Evolutionary conservation across 208 protist species (phyloP).

Genomic region (Novymonas esmeraldas): DNA sequence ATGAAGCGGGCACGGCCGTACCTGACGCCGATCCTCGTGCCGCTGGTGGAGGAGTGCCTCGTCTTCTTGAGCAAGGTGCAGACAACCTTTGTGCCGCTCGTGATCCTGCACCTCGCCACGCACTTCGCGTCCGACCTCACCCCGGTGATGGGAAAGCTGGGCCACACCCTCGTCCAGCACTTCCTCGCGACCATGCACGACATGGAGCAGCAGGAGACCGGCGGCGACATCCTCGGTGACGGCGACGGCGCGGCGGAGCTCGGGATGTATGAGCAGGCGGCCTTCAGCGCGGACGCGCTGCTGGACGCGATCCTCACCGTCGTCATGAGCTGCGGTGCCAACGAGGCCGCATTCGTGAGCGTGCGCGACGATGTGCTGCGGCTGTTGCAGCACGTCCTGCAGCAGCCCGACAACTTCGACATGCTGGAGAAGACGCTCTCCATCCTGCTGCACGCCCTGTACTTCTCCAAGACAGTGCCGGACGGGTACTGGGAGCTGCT

Average conservation of each 20-base stretch:
- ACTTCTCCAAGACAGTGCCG: constrained; percentile 73
- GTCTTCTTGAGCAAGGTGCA: constrained; percentile 80
- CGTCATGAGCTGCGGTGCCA: constrained; percentile 56
- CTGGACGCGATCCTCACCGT: constrained; percentile 82
- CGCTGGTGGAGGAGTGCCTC: constrained; percentile 87
- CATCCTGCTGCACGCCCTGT: constrained; percentile 71
- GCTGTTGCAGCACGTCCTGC: constrained; percentile 56
- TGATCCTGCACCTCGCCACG: constrained; percentile 81
- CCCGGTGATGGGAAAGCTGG: constrained; percentile 72
- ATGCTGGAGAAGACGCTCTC: constrained; percentile 83
- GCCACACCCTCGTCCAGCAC: constrained; percentile 70
- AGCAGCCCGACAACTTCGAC: constrained; percentile 77
- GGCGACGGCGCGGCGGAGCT: constrained; percentile 16
- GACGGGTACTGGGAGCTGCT: constrained; percentile 70
- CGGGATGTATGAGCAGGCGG: constrained; percentile 52
- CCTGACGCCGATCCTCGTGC: constrained; percentile 65
- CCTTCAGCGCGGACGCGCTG: constrained; percentile 74
- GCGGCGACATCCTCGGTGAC: constrained; percentile 2
- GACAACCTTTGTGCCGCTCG: constrained; percentile 83
- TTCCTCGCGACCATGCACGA: constrained; percentile 84
- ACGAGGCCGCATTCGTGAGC: constrained; percentile 42
- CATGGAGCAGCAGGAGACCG: constrained; percentile 53
- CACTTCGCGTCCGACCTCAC: constrained; percentile 88
- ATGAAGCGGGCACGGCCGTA: constrained; percentile 74
- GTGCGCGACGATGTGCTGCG: constrained; percentile 71